phyloP scores from a whole-genome alignment of 2,329 filamentous ascomycete species.

The Zasmidium cellare region DNA sequence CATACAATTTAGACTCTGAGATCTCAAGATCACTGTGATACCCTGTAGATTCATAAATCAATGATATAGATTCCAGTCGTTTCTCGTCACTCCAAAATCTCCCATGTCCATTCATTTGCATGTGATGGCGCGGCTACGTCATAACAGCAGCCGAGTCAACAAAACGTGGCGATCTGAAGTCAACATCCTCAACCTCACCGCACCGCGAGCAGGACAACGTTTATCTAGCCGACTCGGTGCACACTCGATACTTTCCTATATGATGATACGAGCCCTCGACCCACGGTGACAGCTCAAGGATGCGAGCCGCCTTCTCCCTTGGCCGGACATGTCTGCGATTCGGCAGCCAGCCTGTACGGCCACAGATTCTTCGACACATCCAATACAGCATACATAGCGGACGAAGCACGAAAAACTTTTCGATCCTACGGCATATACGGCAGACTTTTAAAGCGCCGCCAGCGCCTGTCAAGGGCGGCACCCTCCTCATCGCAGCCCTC shows the following conservation, averaged over 20 bases:
- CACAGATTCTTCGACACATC: conserved; percentile 32
- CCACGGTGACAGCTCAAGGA: conserved; percentile 16
- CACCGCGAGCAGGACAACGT: not conserved
- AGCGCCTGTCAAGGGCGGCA: conserved; percentile 36
- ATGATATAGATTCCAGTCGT: not conserved
- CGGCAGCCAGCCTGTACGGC: conserved; percentile 25
- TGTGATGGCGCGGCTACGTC: not conserved
- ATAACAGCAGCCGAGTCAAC: not conserved
- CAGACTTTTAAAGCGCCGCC: conserved; percentile 33
- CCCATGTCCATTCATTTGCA: not conserved
- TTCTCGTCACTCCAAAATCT: not conserved
- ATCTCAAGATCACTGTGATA: not conserved
- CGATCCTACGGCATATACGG: conserved; percentile 24
- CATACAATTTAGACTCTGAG: not conserved
- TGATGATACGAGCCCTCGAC: not conserved
- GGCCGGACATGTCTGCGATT: conserved; percentile 24
- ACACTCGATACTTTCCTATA: too few relatives aligned
- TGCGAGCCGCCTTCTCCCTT: conserved; percentile 29
- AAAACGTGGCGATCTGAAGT: not conserved
- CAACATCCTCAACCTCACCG: not conserved
- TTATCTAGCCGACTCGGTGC: too few relatives aligned
- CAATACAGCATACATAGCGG: conserved; percentile 32
- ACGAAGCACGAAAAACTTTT: conserved; percentile 24
- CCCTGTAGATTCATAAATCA: not conserved
- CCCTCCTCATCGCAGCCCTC: conserved; percentile 44